Evolutionary conservation across 768 basidiomycete species (phyloP), one percentile per base, ranked within the genome.

Genomic region (Exidia glandulosa): DNA sequence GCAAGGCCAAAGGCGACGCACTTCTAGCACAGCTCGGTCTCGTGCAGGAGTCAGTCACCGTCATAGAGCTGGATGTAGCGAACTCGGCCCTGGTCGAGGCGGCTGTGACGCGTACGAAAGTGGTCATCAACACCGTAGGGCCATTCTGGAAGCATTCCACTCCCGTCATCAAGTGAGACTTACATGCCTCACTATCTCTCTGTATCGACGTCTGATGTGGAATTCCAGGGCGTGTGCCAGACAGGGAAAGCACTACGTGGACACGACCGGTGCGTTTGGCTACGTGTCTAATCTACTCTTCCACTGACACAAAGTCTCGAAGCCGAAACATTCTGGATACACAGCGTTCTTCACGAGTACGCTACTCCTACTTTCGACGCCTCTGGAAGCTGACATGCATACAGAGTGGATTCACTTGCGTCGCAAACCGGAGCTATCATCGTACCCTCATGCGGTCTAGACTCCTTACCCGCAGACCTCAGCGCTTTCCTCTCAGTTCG

Each of bases 211-310:
- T 59, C 5, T 56, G 27, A 47, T 33, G 1, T 29, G 27, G 14
- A 6, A 29, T 27, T 45, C 29, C 62, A 88, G 81, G 60, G 85
- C 87, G 3, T 95, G 93, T 63, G 87, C 85, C 3, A 74, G 74
- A 33, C 74, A 86, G 60, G 85, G 88, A 4, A 79, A 82, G 6
- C 90, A 94, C 71, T 95, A 95, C 68, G 83, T 92, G 30, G 94
- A 97, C 71, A 74, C 94, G 33, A 83, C 87, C 2, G 87, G 56
- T 29, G 27, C 34, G 10, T 10, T 31, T 16, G 19, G 14, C 48
- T 29, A 29, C 37, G 31, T 56, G 27, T 47, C 19, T 33, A 13
- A 19, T 45, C 31, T 47, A 5, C 32, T 48, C 13, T n/a, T 47
- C 54, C 29, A n/a, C 12, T 57, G 14, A 47, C 55, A 37, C 6